Evolutionary conservation across 306 rosid genomes (phyloP).

Genomic region (Oxytropis ochrocephala): DNA sequence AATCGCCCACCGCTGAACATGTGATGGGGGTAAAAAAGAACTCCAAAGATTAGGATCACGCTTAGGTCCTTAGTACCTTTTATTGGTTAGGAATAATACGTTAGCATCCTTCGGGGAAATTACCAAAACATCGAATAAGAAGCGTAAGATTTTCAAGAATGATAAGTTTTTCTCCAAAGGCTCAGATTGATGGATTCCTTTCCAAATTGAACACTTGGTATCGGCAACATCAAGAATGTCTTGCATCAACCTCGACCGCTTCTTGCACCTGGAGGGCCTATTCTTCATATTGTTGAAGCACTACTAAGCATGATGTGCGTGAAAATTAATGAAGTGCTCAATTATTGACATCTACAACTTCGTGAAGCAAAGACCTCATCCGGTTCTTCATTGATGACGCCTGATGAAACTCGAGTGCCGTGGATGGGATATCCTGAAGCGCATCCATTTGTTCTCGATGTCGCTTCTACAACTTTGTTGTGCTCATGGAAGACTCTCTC

Average conservation of each 20-base stretch:
- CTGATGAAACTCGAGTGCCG: constrained; percentile 78
- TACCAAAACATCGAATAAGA: too few species aligned
- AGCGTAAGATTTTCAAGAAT: too few species aligned
- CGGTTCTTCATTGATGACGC: constrained; percentile 63
- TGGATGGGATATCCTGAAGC: constrained; percentile 98
- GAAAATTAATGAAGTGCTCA: too few species aligned
- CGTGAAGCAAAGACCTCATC: constrained; percentile 82
- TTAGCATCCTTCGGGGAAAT: too few species aligned
- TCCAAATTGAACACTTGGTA: too few species aligned
- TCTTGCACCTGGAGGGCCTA: too few species aligned
- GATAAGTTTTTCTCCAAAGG: too few species aligned
- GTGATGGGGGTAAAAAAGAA: constrained; percentile 89
- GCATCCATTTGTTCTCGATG: constrained; percentile 90
- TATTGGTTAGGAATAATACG: constrained; percentile 62
- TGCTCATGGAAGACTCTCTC: constrained; percentile 90
- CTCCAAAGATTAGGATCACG: constrained; percentile 75
- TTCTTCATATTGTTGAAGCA: too few species aligned
- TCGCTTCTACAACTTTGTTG: constrained; percentile 92
- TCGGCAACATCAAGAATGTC: too few species aligned
- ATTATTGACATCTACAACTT: constrained; percentile 41
- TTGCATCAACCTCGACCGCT: too few species aligned
- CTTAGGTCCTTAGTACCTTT: constrained; percentile 86
- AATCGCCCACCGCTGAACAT: constrained; percentile 82
- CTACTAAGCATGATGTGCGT: too few species aligned
- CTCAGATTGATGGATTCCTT: too few species aligned